phyloP scores from a whole-genome alignment of 176 grass and related monocot genomes.

The Oryza coarctata region DNA sequence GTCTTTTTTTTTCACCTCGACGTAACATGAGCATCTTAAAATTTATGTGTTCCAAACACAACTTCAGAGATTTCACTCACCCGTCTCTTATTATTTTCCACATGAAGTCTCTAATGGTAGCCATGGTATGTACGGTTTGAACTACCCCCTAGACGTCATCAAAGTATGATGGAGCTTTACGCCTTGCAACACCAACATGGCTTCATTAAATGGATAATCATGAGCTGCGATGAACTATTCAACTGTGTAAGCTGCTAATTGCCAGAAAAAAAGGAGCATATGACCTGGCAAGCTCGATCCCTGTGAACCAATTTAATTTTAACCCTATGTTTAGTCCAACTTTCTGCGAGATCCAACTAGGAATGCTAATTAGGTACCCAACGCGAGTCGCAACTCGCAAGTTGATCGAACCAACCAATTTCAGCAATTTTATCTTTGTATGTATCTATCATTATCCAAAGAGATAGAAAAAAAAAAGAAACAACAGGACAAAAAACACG shows the following conservation, averaged over 20 bases:
- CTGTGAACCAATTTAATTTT: conserved; percentile 19
- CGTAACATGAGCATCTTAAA: neutral
- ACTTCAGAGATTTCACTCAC: neutral
- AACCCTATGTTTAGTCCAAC: neutral
- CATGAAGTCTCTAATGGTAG: neutral
- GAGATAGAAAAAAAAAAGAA: too few relatives aligned
- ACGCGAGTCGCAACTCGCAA: neutral
- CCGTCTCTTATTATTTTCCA: neutral
- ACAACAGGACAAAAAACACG: neutral
- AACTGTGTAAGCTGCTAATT: neutral
- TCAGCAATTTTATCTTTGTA: neutral
- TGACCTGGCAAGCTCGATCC: neutral
- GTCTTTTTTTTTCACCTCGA: neutral
- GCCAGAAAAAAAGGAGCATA: neutral
- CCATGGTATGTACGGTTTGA: neutral
- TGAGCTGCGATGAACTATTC: neutral
- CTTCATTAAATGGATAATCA: neutral
- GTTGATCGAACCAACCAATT: conserved; percentile 2
- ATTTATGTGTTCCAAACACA: neutral
- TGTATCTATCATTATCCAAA: neutral
- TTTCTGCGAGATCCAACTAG: neutral
- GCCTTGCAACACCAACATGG: too few relatives aligned
- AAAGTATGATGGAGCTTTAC: neutral
- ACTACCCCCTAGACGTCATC: neutral
- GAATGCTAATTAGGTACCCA: neutral